Evolutionary conservation across 2,329 filamentous ascomycete genomes (phyloP), one percentile per base, ranked within the genome.

Genomic region (Passalora sequoiae): DNA sequence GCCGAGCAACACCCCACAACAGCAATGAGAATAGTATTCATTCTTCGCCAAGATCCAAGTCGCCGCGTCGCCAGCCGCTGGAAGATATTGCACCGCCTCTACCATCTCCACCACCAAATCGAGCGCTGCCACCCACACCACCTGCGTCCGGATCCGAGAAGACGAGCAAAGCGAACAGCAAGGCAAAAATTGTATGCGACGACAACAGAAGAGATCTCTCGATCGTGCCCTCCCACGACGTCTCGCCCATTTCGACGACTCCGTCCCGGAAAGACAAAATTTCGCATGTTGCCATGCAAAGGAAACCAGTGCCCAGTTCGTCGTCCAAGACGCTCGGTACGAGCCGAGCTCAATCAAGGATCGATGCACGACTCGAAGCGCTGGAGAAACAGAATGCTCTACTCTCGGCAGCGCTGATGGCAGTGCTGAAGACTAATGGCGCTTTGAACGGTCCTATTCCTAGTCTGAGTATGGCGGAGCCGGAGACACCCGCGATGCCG

Each of bases 371-470:
- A 3, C 45, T 68, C 25, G 64, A 66, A 32, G 62, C 60, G 10
- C 46, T 69, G 17, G 65, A 68, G 46, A 62, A 66, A 27, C 61
- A 67, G 40, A 69, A 68, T 42, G 55, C 55, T 12, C 40, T 69
- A 6, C 55, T 69, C 6, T 61, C 63, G 19, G 66, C 66, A 6
- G 66, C 66, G 4, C 51, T 69, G 17, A 62, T 65, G 55, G 66
- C 66, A 4, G 63, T 69, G 29, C 43, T 69, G 24, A 58, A 60
- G 35, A 66, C 63, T 2, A 63, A 61, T 22, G 62, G 64, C 1
- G 56, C 46, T 9, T 46, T 65, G 30, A 63, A 66, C 37, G 46
- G 54, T 7, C 60, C 60, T 7, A 32, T 50, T 16, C 16, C 48
- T 17, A 41, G 28, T 6, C 21, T 51, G 10, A n/a, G 19, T 17